A percentile compares a stretch with the other conserved stretches of the same genome.
Conservation (phyloP, 768 basidiomycete genomes). For the Trichaptum fuscoviolaceum region DNA sequence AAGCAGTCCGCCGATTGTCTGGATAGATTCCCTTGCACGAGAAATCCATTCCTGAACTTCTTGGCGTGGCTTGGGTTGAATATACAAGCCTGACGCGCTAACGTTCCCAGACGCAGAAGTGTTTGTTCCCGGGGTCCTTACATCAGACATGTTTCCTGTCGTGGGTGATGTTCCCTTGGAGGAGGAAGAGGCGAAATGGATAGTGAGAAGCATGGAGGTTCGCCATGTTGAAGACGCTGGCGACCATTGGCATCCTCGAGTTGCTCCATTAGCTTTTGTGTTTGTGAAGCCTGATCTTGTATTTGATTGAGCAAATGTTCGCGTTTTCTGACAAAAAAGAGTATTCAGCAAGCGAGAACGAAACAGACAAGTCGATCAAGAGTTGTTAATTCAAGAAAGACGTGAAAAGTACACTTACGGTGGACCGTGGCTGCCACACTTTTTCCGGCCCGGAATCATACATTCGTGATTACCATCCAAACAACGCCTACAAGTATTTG, state of each 20-base stretch:
- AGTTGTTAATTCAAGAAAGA: background rate
- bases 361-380: background rate
- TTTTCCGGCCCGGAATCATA: slow-evolving; percentile 78
- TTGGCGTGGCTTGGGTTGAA: slow-evolving; percentile 29
- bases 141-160: slow-evolving; percentile 23
- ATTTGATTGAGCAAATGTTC: slow-evolving; percentile 76
- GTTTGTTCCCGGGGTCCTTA: slow-evolving; percentile 18
- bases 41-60: slow-evolving; percentile 75
- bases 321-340: slow-evolving; percentile 51
- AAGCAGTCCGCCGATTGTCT: slow-evolving; percentile 64
- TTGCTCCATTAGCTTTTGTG: slow-evolving; percentile 64
- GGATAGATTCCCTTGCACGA: slow-evolving; percentile 62
- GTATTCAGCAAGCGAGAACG: slow-evolving; percentile 7
- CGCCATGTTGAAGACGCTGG: slow-evolving; percentile 15
- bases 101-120: slow-evolving; percentile 7
- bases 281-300: slow-evolving; percentile 66
- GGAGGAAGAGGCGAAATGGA: slow-evolving; percentile 25
- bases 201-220: slow-evolving; percentile 14
- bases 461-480: slow-evolving; percentile 67
- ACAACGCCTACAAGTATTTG: slow-evolving; percentile 74
- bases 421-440: slow-evolving; percentile 72
- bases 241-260: slow-evolving; percentile 42
- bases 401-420: slow-evolving; percentile 41
- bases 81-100: slow-evolving; percentile 4
- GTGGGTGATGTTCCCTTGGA: slow-evolving; percentile 17